phyloP scores from a whole-genome alignment of 1,284 basidiomycete genomes.

The Lignosus rhinocerotis region DNA sequence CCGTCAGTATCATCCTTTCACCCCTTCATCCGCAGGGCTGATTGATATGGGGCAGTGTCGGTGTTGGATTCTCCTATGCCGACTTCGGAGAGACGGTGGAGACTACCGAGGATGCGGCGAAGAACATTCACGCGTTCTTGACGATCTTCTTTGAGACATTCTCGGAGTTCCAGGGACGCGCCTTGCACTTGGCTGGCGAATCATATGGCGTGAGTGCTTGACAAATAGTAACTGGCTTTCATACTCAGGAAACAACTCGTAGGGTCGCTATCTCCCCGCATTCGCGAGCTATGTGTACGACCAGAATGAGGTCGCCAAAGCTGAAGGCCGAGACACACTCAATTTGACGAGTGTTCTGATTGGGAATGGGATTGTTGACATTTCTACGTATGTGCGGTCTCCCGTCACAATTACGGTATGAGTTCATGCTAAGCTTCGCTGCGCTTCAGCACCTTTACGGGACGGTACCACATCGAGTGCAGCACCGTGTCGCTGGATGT shows the following conservation, averaged over 20 bases:
- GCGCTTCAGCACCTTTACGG: slow-evolving; percentile 50
- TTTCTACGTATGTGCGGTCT: slow-evolving; percentile 47
- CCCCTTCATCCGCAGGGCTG: neutral
- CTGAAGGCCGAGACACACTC: slow-evolving; percentile 58
- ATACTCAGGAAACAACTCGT: neutral
- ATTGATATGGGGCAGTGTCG: slow-evolving; percentile 39
- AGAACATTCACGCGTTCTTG: slow-evolving; percentile 71
- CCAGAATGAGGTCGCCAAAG: slow-evolving; percentile 59
- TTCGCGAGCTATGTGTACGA: slow-evolving; percentile 82
- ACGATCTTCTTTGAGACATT: slow-evolving; percentile 78
- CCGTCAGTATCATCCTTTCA: slow-evolving; percentile 37
- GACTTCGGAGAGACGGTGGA: slow-evolving; percentile 56
- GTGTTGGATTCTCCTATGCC: slow-evolving; percentile 68
- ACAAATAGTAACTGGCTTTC: slow-evolving; percentile 37
- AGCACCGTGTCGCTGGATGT: slow-evolving; percentile 52
- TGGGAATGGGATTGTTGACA: slow-evolving; percentile 65
- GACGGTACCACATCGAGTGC: slow-evolving; percentile 68
- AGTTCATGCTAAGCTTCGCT: neutral
- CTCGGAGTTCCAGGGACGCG: slow-evolving; percentile 60
- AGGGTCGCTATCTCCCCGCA: slow-evolving; percentile 80
- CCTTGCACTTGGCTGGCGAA: slow-evolving; percentile 71
- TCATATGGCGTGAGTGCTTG: slow-evolving; percentile 53
- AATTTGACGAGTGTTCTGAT: slow-evolving; percentile 69
- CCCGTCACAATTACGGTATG: neutral
- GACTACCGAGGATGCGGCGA: slow-evolving; percentile 73